A percentile compares a stretch with the other conserved stretches of the same genome.
These are phyloP conservation scores for Apiotrichum mycotoxinovorans DNA, from an alignment of 1,284 basidiomycete species.

Conservation along the genomic window DNA sequence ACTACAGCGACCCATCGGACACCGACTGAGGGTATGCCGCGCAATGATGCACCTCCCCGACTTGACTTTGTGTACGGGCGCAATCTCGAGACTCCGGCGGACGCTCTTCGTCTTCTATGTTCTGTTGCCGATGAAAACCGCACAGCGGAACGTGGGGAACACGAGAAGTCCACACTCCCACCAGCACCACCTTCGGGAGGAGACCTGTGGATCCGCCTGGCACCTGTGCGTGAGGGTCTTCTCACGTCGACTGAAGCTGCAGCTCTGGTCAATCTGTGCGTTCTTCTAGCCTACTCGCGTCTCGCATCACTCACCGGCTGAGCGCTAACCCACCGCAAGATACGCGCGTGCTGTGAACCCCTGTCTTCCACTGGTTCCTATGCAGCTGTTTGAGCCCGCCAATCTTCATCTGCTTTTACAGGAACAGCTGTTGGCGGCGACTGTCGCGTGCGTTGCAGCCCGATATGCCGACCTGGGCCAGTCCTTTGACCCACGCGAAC, in stretches of 20 bases:
- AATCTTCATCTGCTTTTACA: slow-evolving; percentile 13
- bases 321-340: slow-evolving; percentile 3
- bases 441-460: slow-evolving; percentile 16
- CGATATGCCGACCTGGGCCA: slow-evolving; percentile 20
- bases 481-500: slow-evolving; percentile 16
- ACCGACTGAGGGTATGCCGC: background rate
- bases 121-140: slow-evolving; percentile 18
- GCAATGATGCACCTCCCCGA: background rate
- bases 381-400: slow-evolving; percentile 17
- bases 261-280: slow-evolving; percentile 14
- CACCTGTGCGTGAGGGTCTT: slow-evolving; percentile 24
- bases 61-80: slow-evolving; percentile 19
- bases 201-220: slow-evolving; percentile 21
- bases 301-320: no score
- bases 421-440: slow-evolving; percentile 18
- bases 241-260: slow-evolving; percentile 21
- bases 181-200: background rate
- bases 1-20: background rate
- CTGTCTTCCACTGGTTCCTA: slow-evolving; percentile 18
- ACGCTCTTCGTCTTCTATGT: slow-evolving; percentile 22
- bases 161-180: background rate
- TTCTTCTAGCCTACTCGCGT: background rate
- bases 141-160: background rate
- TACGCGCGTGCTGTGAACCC: slow-evolving; percentile 19
- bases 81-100: slow-evolving; percentile 23